Evolutionary conservation across 2,329 filamentous ascomycete genomes (phyloP).

Genomic region (Scedosporium minutisporum): DNA sequence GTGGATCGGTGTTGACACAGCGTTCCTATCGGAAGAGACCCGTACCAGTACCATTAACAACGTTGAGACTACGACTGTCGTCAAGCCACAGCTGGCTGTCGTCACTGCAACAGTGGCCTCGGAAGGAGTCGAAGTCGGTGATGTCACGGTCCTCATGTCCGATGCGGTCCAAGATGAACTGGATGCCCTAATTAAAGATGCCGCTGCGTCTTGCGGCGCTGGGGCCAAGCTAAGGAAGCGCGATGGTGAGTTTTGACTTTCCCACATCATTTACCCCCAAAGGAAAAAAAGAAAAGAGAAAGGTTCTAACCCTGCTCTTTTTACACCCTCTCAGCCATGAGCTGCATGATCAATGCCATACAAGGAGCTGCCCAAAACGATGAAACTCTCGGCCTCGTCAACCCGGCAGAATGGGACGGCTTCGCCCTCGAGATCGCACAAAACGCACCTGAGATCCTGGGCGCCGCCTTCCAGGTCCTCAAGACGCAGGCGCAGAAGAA

Average conservation of each 20-base stretch:
- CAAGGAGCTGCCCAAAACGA: not conserved
- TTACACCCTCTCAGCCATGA: not conserved
- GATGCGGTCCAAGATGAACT: conserved; percentile 1
- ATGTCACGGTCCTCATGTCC: conserved; percentile 2
- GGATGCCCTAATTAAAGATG: not conserved
- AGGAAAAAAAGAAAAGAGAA: not conserved
- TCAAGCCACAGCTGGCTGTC: conserved; percentile 2
- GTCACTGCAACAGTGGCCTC: conserved; percentile 1
- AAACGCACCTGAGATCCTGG: not conserved
- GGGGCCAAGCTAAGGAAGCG: conserved; percentile 1
- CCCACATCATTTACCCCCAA: not conserved
- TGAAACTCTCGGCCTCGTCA: not conserved
- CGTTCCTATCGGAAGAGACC: not conserved
- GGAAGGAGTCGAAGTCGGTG: conserved; percentile 3
- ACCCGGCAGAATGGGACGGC: not conserved
- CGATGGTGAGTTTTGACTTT: conserved; percentile 2
- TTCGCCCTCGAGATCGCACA: not conserved
- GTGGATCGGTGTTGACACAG: conserved; percentile 1
- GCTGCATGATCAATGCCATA: not conserved
- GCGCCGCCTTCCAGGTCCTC: not conserved
- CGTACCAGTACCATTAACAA: conserved; percentile 1
- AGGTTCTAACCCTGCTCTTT: not conserved
- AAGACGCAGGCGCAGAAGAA: not conserved
- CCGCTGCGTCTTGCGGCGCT: conserved; percentile 1
- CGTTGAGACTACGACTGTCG: conserved; percentile 5